phyloP scores from a whole-genome alignment of 2,329 filamentous ascomycete species.

The Rhinocladiella similis region DNA sequence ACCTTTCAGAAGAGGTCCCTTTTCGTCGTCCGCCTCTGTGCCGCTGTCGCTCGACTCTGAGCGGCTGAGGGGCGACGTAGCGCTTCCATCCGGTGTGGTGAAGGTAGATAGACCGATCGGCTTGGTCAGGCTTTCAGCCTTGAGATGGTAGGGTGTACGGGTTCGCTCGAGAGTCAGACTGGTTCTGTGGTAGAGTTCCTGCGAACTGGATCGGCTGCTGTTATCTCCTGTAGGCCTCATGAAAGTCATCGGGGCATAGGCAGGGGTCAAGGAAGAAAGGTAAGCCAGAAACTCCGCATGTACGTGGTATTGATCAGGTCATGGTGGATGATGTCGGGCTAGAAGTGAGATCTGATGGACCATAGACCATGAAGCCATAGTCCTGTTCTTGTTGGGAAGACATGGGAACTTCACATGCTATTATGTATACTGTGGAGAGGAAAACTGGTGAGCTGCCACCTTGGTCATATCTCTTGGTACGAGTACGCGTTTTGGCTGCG shows the following conservation, averaged over 20 bases:
- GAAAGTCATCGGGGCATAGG: conserved; percentile 20
- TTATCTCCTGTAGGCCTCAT: conserved; percentile 9
- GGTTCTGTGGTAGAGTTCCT: conserved; percentile 12
- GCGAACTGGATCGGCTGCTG: conserved; percentile 14
- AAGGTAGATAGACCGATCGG: conserved; percentile 3
- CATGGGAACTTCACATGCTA: conserved; percentile 20
- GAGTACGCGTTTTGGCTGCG: background rate
- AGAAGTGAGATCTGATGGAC: background rate
- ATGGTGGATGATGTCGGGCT: conserved; percentile 8
- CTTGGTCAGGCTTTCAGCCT: conserved; percentile 18
- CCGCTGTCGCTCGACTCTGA: conserved; percentile 76
- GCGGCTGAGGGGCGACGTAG: conserved; percentile 33
- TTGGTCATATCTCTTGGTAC: background rate
- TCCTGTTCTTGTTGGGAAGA: conserved; percentile 8
- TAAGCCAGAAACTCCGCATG: background rate
- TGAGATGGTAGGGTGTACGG: conserved; percentile 32
- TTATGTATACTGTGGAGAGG: background rate
- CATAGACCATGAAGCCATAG: conserved; percentile 7
- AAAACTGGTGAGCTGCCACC: conserved; percentile 1
- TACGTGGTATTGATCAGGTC: conserved; percentile 2
- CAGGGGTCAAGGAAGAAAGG: background rate
- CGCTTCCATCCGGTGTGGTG: conserved; percentile 6
- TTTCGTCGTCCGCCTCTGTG: conserved; percentile 93
- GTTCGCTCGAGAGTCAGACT: conserved; percentile 27
- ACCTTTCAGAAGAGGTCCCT: conserved; percentile 71